These are phyloP conservation scores for Lipomyces chichibuensis DNA, from an alignment of 805 yeast genomes.

Conservation along the genomic window DNA sequence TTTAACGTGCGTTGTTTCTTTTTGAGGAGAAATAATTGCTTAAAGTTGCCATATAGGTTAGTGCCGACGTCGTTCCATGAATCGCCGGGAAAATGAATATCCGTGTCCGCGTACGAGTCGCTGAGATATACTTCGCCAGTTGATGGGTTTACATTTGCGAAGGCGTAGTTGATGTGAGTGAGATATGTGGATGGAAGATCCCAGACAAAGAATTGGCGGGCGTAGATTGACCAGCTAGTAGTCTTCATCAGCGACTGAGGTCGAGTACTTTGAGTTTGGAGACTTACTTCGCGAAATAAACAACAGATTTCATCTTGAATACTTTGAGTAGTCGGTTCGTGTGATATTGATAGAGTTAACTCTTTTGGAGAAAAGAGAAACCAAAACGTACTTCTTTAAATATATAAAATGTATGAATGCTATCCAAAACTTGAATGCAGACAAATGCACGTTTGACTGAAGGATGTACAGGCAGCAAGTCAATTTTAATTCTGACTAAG, in stretches of 20 bases:
- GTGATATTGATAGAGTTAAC: background rate
- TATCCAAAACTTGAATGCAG: constrained; percentile 47
- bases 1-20: constrained; percentile 50
- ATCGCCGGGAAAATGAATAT: constrained; percentile 15
- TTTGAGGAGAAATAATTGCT: constrained; percentile 56
- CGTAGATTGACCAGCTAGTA: constrained; percentile 69
- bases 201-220: constrained; percentile 55
- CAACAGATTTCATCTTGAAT: constrained; percentile 18
- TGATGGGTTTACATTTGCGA: constrained; percentile 58
- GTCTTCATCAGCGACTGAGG: background rate
- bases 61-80: constrained; percentile 18
- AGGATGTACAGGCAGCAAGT: no score
- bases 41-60: constrained; percentile 52
- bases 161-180: constrained; percentile 79
- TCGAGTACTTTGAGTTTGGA: no score
- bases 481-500: no score
- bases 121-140: constrained; percentile 59
- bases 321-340: background rate
- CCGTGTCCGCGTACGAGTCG: constrained; percentile 64
- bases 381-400: background rate
- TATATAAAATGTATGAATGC: background rate
- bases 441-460: constrained; percentile 45
- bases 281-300: constrained; percentile 29
- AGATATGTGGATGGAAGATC: constrained; percentile 46
- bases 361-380: background rate